Base-by-base conservation (phyloP, 345 rosid genomes). In the Eucalyptus shirleyi region DNA sequence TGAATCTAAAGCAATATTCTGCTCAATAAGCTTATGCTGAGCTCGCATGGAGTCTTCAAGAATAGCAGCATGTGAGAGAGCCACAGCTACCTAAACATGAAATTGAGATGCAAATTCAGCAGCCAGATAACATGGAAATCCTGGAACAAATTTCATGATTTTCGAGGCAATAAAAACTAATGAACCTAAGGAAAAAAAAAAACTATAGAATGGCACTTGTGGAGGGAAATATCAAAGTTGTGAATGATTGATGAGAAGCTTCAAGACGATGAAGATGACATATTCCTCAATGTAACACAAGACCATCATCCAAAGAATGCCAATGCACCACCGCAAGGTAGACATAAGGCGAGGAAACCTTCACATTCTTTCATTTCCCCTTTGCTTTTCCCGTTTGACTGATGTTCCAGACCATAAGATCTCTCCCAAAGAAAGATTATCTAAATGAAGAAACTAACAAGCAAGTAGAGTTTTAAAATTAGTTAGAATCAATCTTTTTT, bases 31-130 rank as follows among this genome's bases (percentile, higher is more conserved):
- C 93, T 95, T 98, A 92, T 97, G 94, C 72, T 95, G 95, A 28
- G 99, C 99, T 87, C 95, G 93, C 97, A 95, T 97, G 53, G 99
- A 98, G 88, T 98, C 98, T 91, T 98, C 99, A 80, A 98, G 92
- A 89, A 96, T 95, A 86, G 99, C 99, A 81, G 99, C 99, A 91
- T 97, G 99, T 42, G 99, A 97, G 86, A 97, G 98, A 90, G 98
- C 99, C 93, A 98, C 98, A 90, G 99, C 99, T 28, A 98, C 99
- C 99, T 98, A 91, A 45, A 90, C 87, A 69, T 89, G 88, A 55
- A 81, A 34, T 50, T 86, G 67, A 56, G 87, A 56, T 18, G 7
- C 26, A 86, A 42, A 62, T 55, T 87, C 86, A 88, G 42, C 72
- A 81, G n/a, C 53, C 55, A 37, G 62, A 59, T 40, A 67, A 65